phyloP scores from a whole-genome alignment of 78 protist species.

The Dictyostelium capitatum region DNA sequence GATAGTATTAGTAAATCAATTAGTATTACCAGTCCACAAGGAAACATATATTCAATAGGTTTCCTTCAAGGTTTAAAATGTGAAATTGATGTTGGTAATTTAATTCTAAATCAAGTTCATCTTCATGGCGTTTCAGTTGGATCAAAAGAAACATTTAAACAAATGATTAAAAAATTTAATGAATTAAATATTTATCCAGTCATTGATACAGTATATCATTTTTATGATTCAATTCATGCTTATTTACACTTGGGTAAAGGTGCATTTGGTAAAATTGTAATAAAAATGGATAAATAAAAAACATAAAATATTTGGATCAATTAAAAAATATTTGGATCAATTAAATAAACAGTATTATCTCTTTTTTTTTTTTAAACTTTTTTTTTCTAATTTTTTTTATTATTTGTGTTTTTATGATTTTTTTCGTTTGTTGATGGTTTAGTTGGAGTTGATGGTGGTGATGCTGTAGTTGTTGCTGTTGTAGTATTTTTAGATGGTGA shows the following conservation, averaged over 20 bases:
- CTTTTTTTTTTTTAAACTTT: too few relatives aligned
- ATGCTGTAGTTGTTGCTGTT: too few relatives aligned
- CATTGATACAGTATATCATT: background rate
- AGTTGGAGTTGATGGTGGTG: too few relatives aligned
- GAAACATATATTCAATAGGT: background rate
- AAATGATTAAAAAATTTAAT: background rate
- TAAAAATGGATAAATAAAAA: background rate
- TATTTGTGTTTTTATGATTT: too few relatives aligned
- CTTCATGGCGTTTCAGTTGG: background rate
- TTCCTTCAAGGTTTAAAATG: background rate
- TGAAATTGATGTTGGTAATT: background rate
- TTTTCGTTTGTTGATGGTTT: too few relatives aligned
- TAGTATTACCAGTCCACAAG: background rate
- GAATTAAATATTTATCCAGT: background rate
- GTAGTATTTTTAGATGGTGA: background rate
- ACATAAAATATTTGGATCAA: too few relatives aligned
- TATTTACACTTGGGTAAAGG: background rate
- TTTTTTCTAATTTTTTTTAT: too few relatives aligned
- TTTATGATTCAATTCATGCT: constrained; percentile 11
- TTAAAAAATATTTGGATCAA: too few relatives aligned
- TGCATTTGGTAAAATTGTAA: constrained; percentile 13
- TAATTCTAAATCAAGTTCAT: background rate
- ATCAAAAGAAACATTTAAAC: background rate
- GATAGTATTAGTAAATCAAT: background rate
- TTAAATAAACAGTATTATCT: too few relatives aligned